These are phyloP conservation scores for Coemansia biformis DNA, from an alignment of 192 early-diverging fungal species.

Conservation along the genomic window DNA sequence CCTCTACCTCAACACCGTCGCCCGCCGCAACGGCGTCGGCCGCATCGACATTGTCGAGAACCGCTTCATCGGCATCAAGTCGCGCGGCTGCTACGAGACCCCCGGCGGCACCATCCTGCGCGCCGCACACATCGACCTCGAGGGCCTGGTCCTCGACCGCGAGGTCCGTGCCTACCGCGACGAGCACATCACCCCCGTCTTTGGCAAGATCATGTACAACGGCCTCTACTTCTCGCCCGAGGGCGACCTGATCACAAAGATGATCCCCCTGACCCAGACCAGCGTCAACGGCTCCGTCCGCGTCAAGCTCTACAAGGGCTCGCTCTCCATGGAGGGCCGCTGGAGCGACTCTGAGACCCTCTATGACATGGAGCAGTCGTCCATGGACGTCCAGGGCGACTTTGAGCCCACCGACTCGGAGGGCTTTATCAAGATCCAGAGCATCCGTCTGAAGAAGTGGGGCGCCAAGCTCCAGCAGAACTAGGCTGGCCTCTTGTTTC, in stretches of 20 bases:
- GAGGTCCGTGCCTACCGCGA: conserved; percentile 91
- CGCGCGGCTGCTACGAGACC: conserved; percentile 98
- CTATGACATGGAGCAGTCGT: conserved; percentile 93
- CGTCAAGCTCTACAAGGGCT: conserved; percentile 96
- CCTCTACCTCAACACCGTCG: conserved; percentile 92
- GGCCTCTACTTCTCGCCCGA: conserved; percentile 97
- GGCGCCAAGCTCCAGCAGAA: conserved; percentile 45
- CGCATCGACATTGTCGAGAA: conserved; percentile 99
- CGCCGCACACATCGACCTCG: conserved; percentile 91
- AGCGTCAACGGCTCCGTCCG: conserved; percentile 89
- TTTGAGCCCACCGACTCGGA: conserved; percentile 90
- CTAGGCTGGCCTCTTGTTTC: neutral
- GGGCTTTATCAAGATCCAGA: conserved; percentile 97
- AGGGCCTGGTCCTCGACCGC: conserved; percentile 92
- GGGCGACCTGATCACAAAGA: conserved; percentile 80
- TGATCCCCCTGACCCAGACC: conserved; percentile 76
- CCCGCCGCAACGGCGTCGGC: conserved; percentile 95
- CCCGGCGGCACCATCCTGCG: conserved; percentile 95
- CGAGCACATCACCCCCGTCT: conserved; percentile 80
- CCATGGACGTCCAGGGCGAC: conserved; percentile 90
- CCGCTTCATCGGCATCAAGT: conserved; percentile 98
- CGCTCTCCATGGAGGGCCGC: conserved; percentile 82
- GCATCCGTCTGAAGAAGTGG: conserved; percentile 92
- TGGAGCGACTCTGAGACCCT: conserved; percentile 74
- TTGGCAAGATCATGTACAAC: conserved; percentile 81